Evolutionary conservation across 768 basidiomycete species (phyloP), one percentile per base, ranked within the genome.

Genomic region (Sistotremastrum niveocremeum): DNA sequence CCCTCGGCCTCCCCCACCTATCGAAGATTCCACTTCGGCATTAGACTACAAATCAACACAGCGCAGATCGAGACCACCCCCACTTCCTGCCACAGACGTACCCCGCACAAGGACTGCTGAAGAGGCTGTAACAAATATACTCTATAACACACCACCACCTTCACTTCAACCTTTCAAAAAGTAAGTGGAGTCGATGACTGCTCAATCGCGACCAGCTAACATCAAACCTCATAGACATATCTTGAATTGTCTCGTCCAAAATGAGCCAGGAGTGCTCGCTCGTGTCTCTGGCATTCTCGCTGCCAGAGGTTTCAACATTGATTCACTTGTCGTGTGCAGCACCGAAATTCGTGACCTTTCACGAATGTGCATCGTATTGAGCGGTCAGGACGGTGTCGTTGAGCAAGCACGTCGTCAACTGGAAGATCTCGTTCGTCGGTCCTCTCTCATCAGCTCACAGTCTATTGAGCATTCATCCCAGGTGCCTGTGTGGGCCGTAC

Each of bases 401-500:
- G 95, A 98, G 65, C 95, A 99, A 62, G 94, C 90, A 7, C 73
- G 95, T 37, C 70, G 95, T 51, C 94, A 98, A 53, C 76, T 99
- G 10, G 95, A 98, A 54, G 95, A 99, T 57, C 73, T 98, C 53
- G 94, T 95, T 58, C 50, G 87, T 73, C 11, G 12, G 28, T 37
- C 11, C 29, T 6, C 41, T 20, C 7, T 37, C 34, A 51, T 20
- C 20, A 34, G 30, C 42, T 39, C 33, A 37, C n/a, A 29, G 28
- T 33, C 5, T 34, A 41, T 11, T 32, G 30, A 42, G 40, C 35
- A 31, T 34, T n/a, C 46, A 43, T 34, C 43, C 40, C 43, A 95
- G 94, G 93, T 99, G 30, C 95, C 94, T 42, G 95, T 99, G 4
- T 99, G 95, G 95, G 95, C 94, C 31, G 95, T 99, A 33, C 72